phyloP scores from a whole-genome alignment of 2,329 filamentous ascomycete genomes.

The Aspergillus sp. region DNA sequence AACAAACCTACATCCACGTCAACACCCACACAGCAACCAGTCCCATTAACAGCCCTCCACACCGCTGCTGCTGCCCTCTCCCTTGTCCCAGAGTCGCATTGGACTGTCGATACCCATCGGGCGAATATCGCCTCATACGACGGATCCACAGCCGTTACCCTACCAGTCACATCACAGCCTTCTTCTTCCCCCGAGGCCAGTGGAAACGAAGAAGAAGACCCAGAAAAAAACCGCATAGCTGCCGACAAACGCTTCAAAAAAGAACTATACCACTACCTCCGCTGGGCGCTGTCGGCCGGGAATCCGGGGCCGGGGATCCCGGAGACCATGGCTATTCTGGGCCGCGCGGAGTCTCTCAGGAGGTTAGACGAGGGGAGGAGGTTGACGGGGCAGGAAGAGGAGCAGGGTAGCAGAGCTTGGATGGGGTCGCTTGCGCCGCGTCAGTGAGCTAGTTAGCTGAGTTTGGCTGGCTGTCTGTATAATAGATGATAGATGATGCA shows the following conservation, averaged over 20 bases:
- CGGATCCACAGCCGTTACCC: slow-evolving; percentile 7
- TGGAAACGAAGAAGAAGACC: not conserved
- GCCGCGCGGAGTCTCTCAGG: slow-evolving; percentile 42
- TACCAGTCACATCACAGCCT: slow-evolving; percentile 3
- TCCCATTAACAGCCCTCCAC: slow-evolving; percentile 33
- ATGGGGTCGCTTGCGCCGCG: slow-evolving; percentile 27
- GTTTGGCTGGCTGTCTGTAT: not conserved
- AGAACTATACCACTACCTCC: slow-evolving; percentile 47
- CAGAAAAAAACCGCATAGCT: slow-evolving; percentile 9
- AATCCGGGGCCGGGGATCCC: slow-evolving; percentile 47
- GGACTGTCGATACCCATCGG: slow-evolving; percentile 33
- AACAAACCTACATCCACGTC: not conserved
- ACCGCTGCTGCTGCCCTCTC: slow-evolving; percentile 37
- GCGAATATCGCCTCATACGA: slow-evolving; percentile 33
- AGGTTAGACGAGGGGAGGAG: slow-evolving; percentile 37
- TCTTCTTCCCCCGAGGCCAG: not conserved
- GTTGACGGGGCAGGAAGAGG: slow-evolving; percentile 17
- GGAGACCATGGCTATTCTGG: slow-evolving; percentile 48
- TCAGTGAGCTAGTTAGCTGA: not conserved
- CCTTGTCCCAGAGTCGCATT: slow-evolving; percentile 35
- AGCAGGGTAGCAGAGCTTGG: slow-evolving; percentile 20
- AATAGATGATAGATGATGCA: not conserved
- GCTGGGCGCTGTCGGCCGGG: slow-evolving; percentile 49
- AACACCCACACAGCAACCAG: slow-evolving; percentile 1
- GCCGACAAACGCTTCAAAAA: slow-evolving; percentile 34